Base-by-base conservation (phyloP, 495 filamentous ascomycete species). In the Penicillium flavigenum region DNA sequence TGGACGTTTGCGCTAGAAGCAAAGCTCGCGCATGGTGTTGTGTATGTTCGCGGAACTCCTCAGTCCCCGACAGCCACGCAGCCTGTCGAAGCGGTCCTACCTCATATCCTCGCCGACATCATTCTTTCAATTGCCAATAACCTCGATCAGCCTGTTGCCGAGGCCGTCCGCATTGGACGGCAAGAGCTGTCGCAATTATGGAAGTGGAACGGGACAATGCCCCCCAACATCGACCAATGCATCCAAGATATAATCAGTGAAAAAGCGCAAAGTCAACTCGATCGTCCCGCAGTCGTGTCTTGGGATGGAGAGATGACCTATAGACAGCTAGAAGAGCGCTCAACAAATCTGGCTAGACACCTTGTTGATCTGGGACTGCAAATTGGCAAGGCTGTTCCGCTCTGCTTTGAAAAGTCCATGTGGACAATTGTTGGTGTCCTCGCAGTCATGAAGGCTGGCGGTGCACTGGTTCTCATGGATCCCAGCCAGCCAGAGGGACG, bases 391-490 rank as follows among this genome's bases (percentile, higher is more conserved):
- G 41, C 41, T 17, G 68, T 80, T 11, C 68, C 75, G 11, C 58
- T 80, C 24, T 72, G 64, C 47, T 73, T 78, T 49, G 79, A 80
- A 44, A 81, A 79, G 63, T 72, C 69, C 0, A 48, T 51, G 12
- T 79, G 71, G 67, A 63, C 70, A 17, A 67, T 74, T 38, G 69
- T 81, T 9, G 66, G 69, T n/a, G 77, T 79, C 51, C 63, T 81
- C 3, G 73, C 63, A 11, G 63, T 81, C 27, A 53, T 80, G 54
- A 78, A 78, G 56, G 73, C 74, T 5, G 79, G 79, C 12, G 76
- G 65, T 14, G 73, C 74, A 7, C 76, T 63, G 49, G 65, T 78
- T 1, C 66, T 70, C 5, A 55, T 82, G 2, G 77, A 80, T 53
- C 65, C 72, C 12, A 52, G 57, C 17, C 60, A 73, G 53, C 77